These are phyloP conservation scores for Vaccinium macrocarpon DNA, from an alignment of 148 eudicot species.

Conservation along the genomic window DNA sequence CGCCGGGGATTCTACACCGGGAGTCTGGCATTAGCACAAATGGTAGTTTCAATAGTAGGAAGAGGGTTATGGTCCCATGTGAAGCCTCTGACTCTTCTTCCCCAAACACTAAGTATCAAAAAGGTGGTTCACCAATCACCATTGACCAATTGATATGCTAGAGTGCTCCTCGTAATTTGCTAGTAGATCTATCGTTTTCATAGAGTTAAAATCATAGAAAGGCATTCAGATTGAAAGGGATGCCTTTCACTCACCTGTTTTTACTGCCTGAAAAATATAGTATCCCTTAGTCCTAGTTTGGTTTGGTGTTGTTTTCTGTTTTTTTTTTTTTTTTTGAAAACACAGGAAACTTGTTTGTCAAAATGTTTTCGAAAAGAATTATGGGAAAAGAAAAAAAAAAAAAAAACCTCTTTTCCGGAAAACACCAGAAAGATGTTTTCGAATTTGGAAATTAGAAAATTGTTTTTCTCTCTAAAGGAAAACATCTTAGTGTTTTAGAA, in stretches of 20 bases:
- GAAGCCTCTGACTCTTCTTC: conserved; percentile 39
- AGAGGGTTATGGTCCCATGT: conserved; percentile 32
- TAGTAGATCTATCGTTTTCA: conserved; percentile 18
- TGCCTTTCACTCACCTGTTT: neutral
- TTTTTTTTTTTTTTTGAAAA: neutral
- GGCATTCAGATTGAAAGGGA: neutral
- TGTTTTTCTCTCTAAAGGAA: neutral
- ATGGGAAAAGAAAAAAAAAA: neutral
- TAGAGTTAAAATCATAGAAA: neutral
- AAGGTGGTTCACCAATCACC: conserved; percentile 13
- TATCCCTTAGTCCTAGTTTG: conserved; percentile 2
- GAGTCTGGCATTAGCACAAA: conserved; percentile 23
- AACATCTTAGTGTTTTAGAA: neutral
- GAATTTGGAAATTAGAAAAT: neutral
- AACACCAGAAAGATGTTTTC: neutral
- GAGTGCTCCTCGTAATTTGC: conserved; percentile 14
- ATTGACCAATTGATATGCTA: neutral
- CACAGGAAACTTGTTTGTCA: neutral
- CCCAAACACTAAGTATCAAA: conserved; percentile 21
- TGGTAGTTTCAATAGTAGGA: conserved; percentile 26
- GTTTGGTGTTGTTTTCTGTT: neutral
- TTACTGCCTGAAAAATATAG: neutral
- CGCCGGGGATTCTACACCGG: conserved; percentile 12
- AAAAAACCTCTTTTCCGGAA: neutral
- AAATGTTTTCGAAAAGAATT: neutral